A percentile compares a stretch with the other conserved stretches of the same genome.
These are phyloP conservation scores for Thielaviopsis euricoi DNA, from an alignment of 2,329 filamentous ascomycete genomes.

Conservation along the genomic window DNA sequence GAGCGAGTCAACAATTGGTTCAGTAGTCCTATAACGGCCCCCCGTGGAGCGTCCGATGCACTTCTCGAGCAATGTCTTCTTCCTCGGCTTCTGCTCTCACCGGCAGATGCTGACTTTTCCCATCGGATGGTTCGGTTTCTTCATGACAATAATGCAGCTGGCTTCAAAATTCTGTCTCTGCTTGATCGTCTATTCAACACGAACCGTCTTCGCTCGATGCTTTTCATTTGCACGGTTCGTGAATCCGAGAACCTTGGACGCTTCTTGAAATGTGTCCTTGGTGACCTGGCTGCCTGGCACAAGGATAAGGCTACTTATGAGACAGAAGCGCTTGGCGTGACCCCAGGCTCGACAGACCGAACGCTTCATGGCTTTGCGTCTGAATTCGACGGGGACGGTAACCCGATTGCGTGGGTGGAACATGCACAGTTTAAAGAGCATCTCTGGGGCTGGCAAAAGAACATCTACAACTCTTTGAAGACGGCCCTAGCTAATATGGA, in stretches of 20 bases:
- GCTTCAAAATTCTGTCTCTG: slow-evolving; percentile 72
- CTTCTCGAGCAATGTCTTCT: slow-evolving; percentile 83
- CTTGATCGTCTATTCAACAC: slow-evolving; percentile 73
- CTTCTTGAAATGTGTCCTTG: slow-evolving; percentile 68
- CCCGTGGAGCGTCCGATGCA: slow-evolving; percentile 53
- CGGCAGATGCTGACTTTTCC: slow-evolving; percentile 75
- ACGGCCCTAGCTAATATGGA: slow-evolving; percentile 67
- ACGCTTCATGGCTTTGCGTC: slow-evolving; percentile 64
- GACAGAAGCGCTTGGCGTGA: slow-evolving; percentile 49
- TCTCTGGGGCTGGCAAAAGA: slow-evolving; percentile 80
- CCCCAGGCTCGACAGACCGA: slow-evolving; percentile 26
- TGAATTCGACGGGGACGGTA: slow-evolving; percentile 41
- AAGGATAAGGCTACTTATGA: slow-evolving; percentile 57
- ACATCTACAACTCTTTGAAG: slow-evolving; percentile 64
- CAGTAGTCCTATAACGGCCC: slow-evolving; percentile 27
- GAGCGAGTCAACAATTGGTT: slow-evolving; percentile 73
- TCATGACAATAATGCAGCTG: slow-evolving; percentile 67
- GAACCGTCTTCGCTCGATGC: slow-evolving; percentile 62
- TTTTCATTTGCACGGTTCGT: slow-evolving; percentile 77
- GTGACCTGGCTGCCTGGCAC: slow-evolving; percentile 75
- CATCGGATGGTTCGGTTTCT: slow-evolving; percentile 77
- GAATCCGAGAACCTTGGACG: slow-evolving; percentile 89
- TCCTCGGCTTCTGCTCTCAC: slow-evolving; percentile 71
- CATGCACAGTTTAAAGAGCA: slow-evolving; percentile 76
- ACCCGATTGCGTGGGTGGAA: slow-evolving; percentile 55